Conservation (phyloP, 768 basidiomycete genomes). For the Tricholoma hemisulphureum region DNA sequence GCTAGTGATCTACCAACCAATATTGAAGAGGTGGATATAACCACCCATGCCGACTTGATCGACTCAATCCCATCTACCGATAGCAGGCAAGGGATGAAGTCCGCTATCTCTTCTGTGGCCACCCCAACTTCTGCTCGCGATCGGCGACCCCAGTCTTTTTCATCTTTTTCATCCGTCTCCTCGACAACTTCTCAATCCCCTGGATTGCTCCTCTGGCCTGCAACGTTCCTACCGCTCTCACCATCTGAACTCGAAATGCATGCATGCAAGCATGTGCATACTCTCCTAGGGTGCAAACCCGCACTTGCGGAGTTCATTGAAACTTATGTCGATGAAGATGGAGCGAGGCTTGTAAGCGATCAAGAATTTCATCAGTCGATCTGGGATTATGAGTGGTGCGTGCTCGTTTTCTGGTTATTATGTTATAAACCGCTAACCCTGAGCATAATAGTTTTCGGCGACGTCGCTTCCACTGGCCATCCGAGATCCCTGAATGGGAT, state of each 20-base stretch:
- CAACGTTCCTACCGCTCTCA: slow-evolving; percentile 56
- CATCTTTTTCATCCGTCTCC: slow-evolving; percentile 12
- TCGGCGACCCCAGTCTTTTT: slow-evolving; percentile 14
- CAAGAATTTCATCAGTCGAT: slow-evolving; percentile 40
- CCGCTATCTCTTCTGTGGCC: slow-evolving; percentile 36
- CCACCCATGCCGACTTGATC: not conserved
- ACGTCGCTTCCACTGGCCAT: slow-evolving; percentile 67
- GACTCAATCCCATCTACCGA: slow-evolving; percentile 4
- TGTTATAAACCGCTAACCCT: slow-evolving; percentile 12
- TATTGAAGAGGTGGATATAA: not conserved
- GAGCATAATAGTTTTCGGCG: slow-evolving; percentile 57
- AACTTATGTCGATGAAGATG: slow-evolving; percentile 36
- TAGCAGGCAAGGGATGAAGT: slow-evolving; percentile 35
- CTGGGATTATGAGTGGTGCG: slow-evolving; percentile 61
- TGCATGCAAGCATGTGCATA: slow-evolving; percentile 67
- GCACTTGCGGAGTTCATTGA: slow-evolving; percentile 54
- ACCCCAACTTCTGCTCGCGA: slow-evolving; percentile 23
- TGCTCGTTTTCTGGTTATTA: slow-evolving; percentile 11
- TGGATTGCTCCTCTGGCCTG: slow-evolving; percentile 60
- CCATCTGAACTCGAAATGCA: slow-evolving; percentile 72
- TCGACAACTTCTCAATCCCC: slow-evolving; percentile 48
- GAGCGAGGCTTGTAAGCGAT: slow-evolving; percentile 32
- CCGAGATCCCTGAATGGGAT: slow-evolving; percentile 37
- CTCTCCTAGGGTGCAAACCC: slow-evolving; percentile 57
- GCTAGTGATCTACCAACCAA: not conserved